Percentiles rank a stretch among this genome's conserved stretches.
Evolutionary conservation across 2,329 filamentous ascomycete genomes (phyloP).

Genomic region (Ophiosphaerella korrae): DNA sequence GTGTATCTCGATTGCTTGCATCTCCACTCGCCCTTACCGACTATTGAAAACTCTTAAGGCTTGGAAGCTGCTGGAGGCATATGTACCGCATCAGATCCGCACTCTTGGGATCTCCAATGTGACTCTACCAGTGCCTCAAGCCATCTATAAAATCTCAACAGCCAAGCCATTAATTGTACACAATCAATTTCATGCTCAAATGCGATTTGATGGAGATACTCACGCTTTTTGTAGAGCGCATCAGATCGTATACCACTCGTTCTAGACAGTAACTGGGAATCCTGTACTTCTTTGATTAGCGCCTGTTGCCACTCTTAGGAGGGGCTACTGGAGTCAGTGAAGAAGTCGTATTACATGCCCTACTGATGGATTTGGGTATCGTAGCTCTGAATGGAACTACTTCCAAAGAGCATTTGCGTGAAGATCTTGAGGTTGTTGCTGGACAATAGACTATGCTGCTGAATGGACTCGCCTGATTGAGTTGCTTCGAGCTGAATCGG

Average conservation of each 20-base stretch:
- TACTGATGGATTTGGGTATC: conserved; percentile 60
- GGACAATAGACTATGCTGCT: conserved; percentile 25
- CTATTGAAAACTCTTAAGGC: conserved; percentile 63
- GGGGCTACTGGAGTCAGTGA: conserved; percentile 48
- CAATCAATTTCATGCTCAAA: conserved; percentile 71
- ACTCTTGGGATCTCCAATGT: conserved; percentile 78
- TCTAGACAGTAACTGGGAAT: conserved; percentile 67
- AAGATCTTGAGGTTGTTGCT: conserved; percentile 57
- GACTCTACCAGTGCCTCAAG: conserved; percentile 61
- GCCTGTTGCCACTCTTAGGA: conserved; percentile 58
- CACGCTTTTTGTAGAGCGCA: conserved; percentile 61
- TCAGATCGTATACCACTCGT: conserved; percentile 62
- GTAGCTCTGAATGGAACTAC: conserved; percentile 64
- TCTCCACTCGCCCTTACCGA: conserved; percentile 62
- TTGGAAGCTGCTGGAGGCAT: conserved; percentile 69
- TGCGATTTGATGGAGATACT: conserved; percentile 64
- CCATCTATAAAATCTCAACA: conserved; percentile 54
- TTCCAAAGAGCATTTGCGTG: conserved; percentile 56
- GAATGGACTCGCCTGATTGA: too few relatives aligned
- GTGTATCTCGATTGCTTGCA: conserved; percentile 64
- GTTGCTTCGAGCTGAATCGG: too few relatives aligned
- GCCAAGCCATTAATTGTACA: conserved; percentile 70
- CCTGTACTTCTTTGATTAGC: conserved; percentile 55
- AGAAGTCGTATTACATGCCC: conserved; percentile 59
- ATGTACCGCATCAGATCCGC: conserved; percentile 68